Evolutionary conservation across 2,329 filamentous ascomycete species (phyloP).

Genomic region (Penicillium sp.): DNA sequence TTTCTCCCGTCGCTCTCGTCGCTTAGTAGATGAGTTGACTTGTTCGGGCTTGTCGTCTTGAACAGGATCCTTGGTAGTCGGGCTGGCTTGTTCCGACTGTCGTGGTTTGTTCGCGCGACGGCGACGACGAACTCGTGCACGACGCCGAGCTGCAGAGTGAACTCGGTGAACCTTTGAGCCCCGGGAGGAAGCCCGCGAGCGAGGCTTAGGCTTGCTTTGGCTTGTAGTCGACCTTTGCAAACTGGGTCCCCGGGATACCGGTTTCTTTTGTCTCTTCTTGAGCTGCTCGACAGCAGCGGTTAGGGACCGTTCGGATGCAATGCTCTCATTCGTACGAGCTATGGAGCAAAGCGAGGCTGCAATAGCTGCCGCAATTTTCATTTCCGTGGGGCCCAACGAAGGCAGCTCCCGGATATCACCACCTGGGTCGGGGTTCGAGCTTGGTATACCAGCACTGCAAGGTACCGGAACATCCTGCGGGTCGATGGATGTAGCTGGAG

Average conservation of each 20-base stretch:
- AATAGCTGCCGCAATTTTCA: slow-evolving; percentile 1
- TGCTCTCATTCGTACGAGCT: slow-evolving; percentile 3
- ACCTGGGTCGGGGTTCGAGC: too few relatives aligned
- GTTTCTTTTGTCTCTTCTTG: slow-evolving; percentile 3
- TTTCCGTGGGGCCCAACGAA: not conserved
- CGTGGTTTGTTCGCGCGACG: slow-evolving; percentile 6
- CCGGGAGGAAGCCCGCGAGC: too few relatives aligned
- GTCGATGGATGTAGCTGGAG: not conserved
- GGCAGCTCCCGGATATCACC: too few relatives aligned
- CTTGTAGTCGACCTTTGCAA: too few relatives aligned
- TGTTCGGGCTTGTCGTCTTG: slow-evolving; percentile 16
- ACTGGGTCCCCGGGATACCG: not conserved
- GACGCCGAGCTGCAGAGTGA: not conserved
- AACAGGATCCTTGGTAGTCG: not conserved
- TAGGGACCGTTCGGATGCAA: slow-evolving; percentile 12
- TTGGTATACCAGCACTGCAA: too few relatives aligned
- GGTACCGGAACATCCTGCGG: not conserved
- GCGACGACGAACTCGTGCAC: slow-evolving; percentile 7
- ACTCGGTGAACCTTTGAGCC: not conserved
- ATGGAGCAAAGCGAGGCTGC: slow-evolving; percentile 4
- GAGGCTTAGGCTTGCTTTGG: too few relatives aligned
- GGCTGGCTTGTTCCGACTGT: not conserved
- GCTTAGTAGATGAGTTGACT: slow-evolving; percentile 37
- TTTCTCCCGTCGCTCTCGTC: slow-evolving; percentile 35
- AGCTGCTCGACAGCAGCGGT: slow-evolving; percentile 16